These are phyloP conservation scores for Citrullus mucosospermus DNA, from an alignment of 306 rosid genomes.

Conservation along the genomic window DNA sequence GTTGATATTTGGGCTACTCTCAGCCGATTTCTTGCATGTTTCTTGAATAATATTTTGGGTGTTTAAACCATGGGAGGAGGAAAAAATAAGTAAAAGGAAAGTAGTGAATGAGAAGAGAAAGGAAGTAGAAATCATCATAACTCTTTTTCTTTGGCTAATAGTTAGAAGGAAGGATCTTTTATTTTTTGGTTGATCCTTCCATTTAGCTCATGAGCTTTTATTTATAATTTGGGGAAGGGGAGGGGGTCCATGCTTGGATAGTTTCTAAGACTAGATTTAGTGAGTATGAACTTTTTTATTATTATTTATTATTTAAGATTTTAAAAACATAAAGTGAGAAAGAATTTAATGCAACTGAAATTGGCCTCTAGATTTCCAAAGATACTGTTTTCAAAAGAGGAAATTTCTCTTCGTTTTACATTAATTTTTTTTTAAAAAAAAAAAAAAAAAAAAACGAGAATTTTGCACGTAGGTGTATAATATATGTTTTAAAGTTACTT, in stretches of 20 bases:
- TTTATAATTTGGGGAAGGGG: not conserved
- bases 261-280: constrained; percentile 1
- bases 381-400: no score
- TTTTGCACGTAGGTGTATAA: no score
- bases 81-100: constrained; percentile 10
- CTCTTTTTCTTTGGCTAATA: not conserved
- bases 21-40: constrained; percentile 44
- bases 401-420: no score
- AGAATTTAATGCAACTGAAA: not conserved
- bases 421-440: no score
- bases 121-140: constrained; percentile 1
- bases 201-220: not conserved
- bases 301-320: no score
- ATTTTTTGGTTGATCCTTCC: not conserved
- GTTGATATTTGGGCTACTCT: constrained; percentile 41
- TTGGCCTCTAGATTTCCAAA: not conserved
- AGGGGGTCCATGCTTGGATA: not conserved
- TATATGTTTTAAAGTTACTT: no score
- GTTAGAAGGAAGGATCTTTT: not conserved
- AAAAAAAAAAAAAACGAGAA: no score
- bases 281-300: not conserved
- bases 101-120: constrained; percentile 5
- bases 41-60: constrained; percentile 27
- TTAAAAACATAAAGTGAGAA: not conserved
- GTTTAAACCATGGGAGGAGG: not conserved